These are phyloP conservation scores for Cercospora sesami DNA, from an alignment of 2,329 filamentous ascomycete species.

Conservation along the genomic window DNA sequence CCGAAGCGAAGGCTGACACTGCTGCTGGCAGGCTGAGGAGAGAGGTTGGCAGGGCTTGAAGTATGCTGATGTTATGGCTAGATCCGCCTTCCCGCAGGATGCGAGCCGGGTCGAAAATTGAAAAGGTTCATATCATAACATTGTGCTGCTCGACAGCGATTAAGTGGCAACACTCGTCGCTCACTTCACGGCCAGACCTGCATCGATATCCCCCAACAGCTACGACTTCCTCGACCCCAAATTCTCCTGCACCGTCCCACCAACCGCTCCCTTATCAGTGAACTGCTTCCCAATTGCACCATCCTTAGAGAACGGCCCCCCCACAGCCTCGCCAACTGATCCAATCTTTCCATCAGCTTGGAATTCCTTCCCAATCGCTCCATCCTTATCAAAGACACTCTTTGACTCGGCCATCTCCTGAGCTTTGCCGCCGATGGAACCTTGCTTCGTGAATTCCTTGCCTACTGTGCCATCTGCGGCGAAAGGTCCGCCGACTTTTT, in stretches of 20 bases:
- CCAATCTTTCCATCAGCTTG: slow-evolving; percentile 11
- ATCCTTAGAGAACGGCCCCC: slow-evolving; percentile 4
- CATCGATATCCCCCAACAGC: neutral
- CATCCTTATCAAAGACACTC: slow-evolving; percentile 13
- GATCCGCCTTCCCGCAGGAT: neutral
- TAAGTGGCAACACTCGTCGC: neutral
- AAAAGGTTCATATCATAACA: neutral
- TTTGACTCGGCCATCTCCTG: slow-evolving; percentile 13
- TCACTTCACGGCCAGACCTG: neutral
- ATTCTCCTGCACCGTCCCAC: slow-evolving; percentile 9
- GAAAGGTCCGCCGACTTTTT: slow-evolving; percentile 15
- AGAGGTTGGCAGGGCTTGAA: slow-evolving; percentile 54
- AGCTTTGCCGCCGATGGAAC: slow-evolving; percentile 14
- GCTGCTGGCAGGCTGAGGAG: slow-evolving; percentile 63
- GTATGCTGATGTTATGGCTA: neutral
- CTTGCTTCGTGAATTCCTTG: slow-evolving; percentile 15
- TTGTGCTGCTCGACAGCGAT: neutral
- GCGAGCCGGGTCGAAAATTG: neutral
- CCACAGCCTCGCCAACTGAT: neutral
- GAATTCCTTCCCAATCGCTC: slow-evolving; percentile 6
- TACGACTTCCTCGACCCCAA: slow-evolving; percentile 7
- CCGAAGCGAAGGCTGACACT: slow-evolving; percentile 63
- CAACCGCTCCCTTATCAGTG: slow-evolving; percentile 9
- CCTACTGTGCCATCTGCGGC: slow-evolving; percentile 15
- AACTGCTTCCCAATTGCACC: neutral